Conservation (phyloP, 2,329 filamentous ascomycete species). For the Ophiostoma triangulosporum region DNA sequence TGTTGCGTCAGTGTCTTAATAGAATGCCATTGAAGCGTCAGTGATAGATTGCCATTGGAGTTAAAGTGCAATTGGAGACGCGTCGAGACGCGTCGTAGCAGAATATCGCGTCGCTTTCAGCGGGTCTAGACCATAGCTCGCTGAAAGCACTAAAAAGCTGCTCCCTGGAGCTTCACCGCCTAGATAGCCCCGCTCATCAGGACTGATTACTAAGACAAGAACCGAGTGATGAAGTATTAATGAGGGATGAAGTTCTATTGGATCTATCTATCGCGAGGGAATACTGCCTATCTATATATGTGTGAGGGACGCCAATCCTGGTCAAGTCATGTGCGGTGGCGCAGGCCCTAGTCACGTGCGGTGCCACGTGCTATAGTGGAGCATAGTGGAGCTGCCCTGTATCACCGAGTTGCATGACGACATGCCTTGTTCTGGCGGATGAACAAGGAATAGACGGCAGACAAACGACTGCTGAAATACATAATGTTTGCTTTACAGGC, state of each 20-base stretch:
- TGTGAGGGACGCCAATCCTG: too few relatives aligned
- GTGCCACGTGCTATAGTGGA: too few relatives aligned
- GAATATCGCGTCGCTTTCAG: constrained; percentile 7
- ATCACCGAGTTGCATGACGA: constrained; percentile 6
- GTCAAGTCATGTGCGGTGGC: too few relatives aligned
- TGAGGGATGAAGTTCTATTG: too few relatives aligned
- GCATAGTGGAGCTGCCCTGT: too few relatives aligned
- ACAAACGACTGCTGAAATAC: neutral
- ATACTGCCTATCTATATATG: too few relatives aligned
- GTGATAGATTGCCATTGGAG: neutral
- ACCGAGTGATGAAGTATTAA: too few relatives aligned
- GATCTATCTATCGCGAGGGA: too few relatives aligned
- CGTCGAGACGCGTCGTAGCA: constrained; percentile 11
- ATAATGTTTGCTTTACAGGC: constrained; percentile 16
- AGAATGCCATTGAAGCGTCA: too few relatives aligned
- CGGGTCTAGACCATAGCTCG: neutral
- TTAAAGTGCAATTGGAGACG: constrained; percentile 11
- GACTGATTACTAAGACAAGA: neutral
- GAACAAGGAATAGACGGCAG: neutral
- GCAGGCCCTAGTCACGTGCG: too few relatives aligned
- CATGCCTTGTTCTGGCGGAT: constrained; percentile 1
- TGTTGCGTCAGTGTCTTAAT: too few relatives aligned
- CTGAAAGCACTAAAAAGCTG: too few relatives aligned
- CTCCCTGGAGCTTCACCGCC: constrained; percentile 11
- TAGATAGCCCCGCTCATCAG: neutral